Conservation (phyloP, 139 green algal species). For the Coelastrella sp. region DNA sequence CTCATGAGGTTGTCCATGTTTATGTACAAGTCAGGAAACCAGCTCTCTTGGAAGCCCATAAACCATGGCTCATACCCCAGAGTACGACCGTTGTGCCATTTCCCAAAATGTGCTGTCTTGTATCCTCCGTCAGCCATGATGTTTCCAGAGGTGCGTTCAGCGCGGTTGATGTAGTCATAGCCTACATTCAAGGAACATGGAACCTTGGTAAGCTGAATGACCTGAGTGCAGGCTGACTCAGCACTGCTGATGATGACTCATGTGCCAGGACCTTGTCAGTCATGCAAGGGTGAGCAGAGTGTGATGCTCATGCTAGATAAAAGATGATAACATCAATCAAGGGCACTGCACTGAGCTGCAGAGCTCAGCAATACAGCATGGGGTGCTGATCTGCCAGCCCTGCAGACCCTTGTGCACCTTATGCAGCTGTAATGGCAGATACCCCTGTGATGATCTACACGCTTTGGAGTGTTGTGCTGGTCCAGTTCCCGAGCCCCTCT, state of each 20-base stretch:
- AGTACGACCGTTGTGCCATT: slow-evolving; percentile 45
- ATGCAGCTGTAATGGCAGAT: background rate
- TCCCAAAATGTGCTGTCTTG: slow-evolving; percentile 41
- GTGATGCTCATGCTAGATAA: too few species aligned
- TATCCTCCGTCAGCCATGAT: slow-evolving; percentile 27
- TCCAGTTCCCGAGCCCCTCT: background rate
- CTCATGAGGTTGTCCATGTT: slow-evolving; percentile 48
- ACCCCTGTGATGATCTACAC: too few species aligned
- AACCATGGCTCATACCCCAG: slow-evolving; percentile 45
- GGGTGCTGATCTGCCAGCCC: too few species aligned
- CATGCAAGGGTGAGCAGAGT: background rate
- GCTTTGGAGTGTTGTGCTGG: too few species aligned
- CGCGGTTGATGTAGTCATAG: slow-evolving; percentile 45
- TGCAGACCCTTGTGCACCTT: background rate
- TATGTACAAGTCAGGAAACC: slow-evolving; percentile 38
- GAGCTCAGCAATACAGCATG: background rate
- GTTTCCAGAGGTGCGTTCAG: background rate
- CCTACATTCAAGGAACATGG: background rate
- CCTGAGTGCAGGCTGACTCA: too few species aligned
- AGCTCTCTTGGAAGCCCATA: slow-evolving; percentile 38
- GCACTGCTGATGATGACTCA: too few species aligned
- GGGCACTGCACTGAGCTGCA: background rate
- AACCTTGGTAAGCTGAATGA: background rate
- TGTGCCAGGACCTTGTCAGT: background rate
- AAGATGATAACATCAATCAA: too few species aligned